These are phyloP conservation scores for Austroboletus niveus DNA, from an alignment of 1,284 basidiomycete species.

Conservation along the genomic window DNA sequence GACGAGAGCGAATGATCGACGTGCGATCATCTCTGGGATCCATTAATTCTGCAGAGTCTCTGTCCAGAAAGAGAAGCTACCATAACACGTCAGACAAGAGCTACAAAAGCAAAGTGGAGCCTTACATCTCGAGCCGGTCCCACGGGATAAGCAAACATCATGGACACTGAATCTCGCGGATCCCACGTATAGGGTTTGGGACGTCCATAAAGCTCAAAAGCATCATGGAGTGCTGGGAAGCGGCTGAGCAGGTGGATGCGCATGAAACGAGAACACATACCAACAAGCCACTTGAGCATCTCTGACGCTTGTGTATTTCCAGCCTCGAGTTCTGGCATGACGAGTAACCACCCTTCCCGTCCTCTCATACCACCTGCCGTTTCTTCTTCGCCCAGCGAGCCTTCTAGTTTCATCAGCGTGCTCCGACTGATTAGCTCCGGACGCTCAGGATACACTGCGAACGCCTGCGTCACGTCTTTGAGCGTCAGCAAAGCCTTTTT, in stretches of 20 bases:
- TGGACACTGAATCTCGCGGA: conserved; percentile 67
- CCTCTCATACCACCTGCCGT: conserved; percentile 56
- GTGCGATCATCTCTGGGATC: conserved; percentile 81
- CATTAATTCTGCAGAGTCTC: conserved; percentile 76
- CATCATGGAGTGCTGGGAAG: conserved; percentile 74
- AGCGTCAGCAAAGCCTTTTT: conserved; percentile 65
- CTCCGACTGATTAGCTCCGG: conserved; percentile 87
- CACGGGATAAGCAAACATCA: conserved; percentile 84
- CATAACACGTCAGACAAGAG: conserved; percentile 13
- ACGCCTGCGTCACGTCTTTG: conserved; percentile 62
- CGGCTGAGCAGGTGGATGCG: conserved; percentile 7
- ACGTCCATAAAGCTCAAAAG: conserved; percentile 84
- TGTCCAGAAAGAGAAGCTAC: conserved; percentile 85
- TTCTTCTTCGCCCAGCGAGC: conserved; percentile 76
- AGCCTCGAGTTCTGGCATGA: conserved; percentile 79
- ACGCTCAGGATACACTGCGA: conserved; percentile 93
- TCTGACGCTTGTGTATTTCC: conserved; percentile 54
- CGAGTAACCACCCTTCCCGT: conserved; percentile 78
- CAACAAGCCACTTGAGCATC: conserved; percentile 95
- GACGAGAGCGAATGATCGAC: conserved; percentile 60
- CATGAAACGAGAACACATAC: conserved; percentile 40
- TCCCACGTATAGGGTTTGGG: conserved; percentile 86
- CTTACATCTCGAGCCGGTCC: conserved; percentile 72
- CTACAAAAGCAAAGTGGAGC: conserved; percentile 6
- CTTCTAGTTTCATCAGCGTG: conserved; percentile 88